These are phyloP conservation scores for Cardamine occulta DNA, from an alignment of 345 rosid species.

Conservation along the genomic window DNA sequence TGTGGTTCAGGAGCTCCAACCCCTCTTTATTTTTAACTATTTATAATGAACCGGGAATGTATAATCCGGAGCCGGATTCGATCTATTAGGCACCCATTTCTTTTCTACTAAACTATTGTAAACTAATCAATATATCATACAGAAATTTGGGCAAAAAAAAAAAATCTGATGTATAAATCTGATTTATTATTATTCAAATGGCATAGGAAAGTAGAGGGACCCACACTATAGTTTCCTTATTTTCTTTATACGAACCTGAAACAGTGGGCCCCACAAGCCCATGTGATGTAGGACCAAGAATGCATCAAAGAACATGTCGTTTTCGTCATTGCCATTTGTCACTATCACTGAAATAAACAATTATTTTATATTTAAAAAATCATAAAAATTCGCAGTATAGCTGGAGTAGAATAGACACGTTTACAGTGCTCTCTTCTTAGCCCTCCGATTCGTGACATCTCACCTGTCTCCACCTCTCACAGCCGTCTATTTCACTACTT, in stretches of 20 bases:
- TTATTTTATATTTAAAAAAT: not conserved
- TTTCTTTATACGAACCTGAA: constrained; percentile 39
- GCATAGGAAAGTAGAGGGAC: constrained; percentile 34
- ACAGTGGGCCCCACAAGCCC: constrained; percentile 6
- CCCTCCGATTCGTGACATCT: constrained; percentile 29
- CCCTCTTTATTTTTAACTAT: too few species aligned
- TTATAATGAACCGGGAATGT: too few species aligned
- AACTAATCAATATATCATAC: too few species aligned
- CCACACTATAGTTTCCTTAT: constrained; percentile 29
- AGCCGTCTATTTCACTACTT: constrained; percentile 33
- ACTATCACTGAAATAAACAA: constrained; percentile 3
- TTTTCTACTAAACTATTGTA: too few species aligned
- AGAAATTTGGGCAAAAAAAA: too few species aligned
- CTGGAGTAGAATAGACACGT: constrained; percentile 32
- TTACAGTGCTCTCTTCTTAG: constrained; percentile 24
- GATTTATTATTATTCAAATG: too few species aligned
- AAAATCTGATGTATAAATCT: too few species aligned
- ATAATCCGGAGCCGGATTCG: too few species aligned
- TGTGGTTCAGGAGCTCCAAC: too few species aligned
- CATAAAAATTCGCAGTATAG: constrained; percentile 14
- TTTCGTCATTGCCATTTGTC: constrained; percentile 41
- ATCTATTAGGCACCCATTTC: too few species aligned
- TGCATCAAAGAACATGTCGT: constrained; percentile 34
- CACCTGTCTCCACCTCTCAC: not conserved
- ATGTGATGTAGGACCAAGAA: constrained; percentile 35